A percentile compares a stretch with the other conserved stretches of the same genome.
Evolutionary conservation across 1,139 yeast genomes (phyloP).

Genomic region (Hansenula sp.): DNA sequence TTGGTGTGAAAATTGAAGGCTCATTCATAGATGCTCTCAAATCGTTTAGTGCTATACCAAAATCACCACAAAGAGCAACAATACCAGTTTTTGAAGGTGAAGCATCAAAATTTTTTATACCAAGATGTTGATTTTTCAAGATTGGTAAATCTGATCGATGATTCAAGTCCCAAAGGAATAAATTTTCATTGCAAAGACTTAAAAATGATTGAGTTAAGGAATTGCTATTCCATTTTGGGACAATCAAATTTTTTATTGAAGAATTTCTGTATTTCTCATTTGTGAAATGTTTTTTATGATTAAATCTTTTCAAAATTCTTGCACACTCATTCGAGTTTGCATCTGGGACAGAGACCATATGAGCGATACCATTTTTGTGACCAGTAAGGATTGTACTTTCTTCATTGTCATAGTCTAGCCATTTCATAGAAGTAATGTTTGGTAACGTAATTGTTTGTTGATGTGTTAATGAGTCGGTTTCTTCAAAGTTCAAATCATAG

Average conservation of each 20-base stretch:
- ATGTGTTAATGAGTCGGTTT: conserved; percentile 49
- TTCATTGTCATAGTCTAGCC: conserved; percentile 41
- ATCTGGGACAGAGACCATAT: conserved; percentile 65
- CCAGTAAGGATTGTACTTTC: conserved; percentile 54
- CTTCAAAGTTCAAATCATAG: conserved; percentile 48
- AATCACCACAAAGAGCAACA: conserved; percentile 61
- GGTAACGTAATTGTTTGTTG: conserved; percentile 73
- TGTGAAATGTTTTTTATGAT: conserved; percentile 56
- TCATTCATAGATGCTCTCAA: conserved; percentile 39
- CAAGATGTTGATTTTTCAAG: conserved; percentile 47
- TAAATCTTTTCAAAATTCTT: conserved; percentile 69
- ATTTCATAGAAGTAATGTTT: conserved; percentile 58
- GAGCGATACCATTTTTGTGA: conserved; percentile 65
- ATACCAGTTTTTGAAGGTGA: conserved; percentile 45
- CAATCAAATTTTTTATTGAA: conserved; percentile 38
- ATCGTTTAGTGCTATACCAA: conserved; percentile 71
- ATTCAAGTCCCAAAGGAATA: conserved; percentile 71
- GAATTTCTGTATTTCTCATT: conserved; percentile 14
- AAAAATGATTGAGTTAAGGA: conserved; percentile 33
- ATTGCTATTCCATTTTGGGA: conserved; percentile 35
- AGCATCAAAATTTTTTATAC: conserved; percentile 50
- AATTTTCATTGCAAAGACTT: conserved; percentile 56
- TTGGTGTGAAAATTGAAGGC: conserved; percentile 41
- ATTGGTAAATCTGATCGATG: conserved; percentile 50
- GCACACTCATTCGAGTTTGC: conserved; percentile 51